Conservation (phyloP, 176 grass and related monocot genomes). For the bread wheat (Triticum aestivum) region IWGSC_CS_RefSeq_v2.1 NC_057795.1:502201209-502201708, state of each 20-base stretch:
- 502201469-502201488: slow-evolving; percentile 8
- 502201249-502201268: background rate
- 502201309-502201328: background rate
- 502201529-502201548: slow-evolving; percentile 32
- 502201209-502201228: slow-evolving; percentile 83
- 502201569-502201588: slow-evolving; percentile 90
- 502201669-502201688: background rate
- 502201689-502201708: background rate
- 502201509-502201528: slow-evolving; percentile 5
- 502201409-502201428: background rate
- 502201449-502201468: background rate
- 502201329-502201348: background rate
- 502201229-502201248: slow-evolving; percentile 98
- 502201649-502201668: background rate
- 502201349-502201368: background rate
- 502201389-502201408: background rate
- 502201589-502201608: slow-evolving; percentile 35
- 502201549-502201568: slow-evolving; percentile 90
- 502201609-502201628: slow-evolving; percentile 57
- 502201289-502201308: background rate
- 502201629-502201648: slow-evolving; percentile 20
- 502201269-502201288: slow-evolving; percentile 3
- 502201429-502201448: background rate
- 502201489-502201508: background rate
- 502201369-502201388: background rate